phyloP scores from a whole-genome alignment of 352 stramenopile genomes.

The Phytophthora sojae region DNA sequence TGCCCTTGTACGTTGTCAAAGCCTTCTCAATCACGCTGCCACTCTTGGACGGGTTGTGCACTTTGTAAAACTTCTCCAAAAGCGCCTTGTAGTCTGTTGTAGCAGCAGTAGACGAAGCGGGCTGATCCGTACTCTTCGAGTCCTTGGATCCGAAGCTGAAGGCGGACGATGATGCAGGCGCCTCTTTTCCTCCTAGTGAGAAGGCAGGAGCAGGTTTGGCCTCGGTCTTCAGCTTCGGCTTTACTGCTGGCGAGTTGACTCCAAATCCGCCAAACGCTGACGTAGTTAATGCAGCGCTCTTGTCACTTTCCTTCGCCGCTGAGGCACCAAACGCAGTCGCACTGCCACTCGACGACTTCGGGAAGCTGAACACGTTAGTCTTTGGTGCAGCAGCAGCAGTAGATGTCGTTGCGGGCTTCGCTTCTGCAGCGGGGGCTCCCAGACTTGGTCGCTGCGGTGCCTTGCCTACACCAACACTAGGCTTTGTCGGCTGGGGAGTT shows the following conservation, averaged over 20 bases:
- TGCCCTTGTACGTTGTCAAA: conserved; percentile 58
- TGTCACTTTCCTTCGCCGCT: conserved; percentile 15
- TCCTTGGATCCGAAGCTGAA: conserved; percentile 40
- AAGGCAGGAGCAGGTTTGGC: conserved; percentile 25
- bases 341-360: conserved; percentile 27
- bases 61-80: conserved; percentile 71
- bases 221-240: conserved; percentile 25
- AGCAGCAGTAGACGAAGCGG: conserved; percentile 11
- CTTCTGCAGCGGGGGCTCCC: conserved; percentile 14
- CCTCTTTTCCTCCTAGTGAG: conserved; percentile 41
- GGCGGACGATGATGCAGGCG: conserved; percentile 20
- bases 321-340: conserved; percentile 15
- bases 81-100: conserved; percentile 56
- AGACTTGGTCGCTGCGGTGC: conserved; percentile 58
- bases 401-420: conserved; percentile 14
- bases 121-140: conserved; percentile 13
- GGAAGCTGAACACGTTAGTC: conserved; percentile 38
- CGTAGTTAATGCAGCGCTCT: conserved; percentile 5
- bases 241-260: conserved; percentile 35
- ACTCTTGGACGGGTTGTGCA: conserved; percentile 63
- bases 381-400: conserved; percentile 15
- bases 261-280: conserved; percentile 24
- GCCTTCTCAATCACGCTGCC: conserved; percentile 57
- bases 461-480: conserved; percentile 40
- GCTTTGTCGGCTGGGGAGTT: conserved; percentile 50